These are phyloP conservation scores for Vigna reflexopilosa DNA, from an alignment of 306 rosid species.

Conservation along the genomic window DNA sequence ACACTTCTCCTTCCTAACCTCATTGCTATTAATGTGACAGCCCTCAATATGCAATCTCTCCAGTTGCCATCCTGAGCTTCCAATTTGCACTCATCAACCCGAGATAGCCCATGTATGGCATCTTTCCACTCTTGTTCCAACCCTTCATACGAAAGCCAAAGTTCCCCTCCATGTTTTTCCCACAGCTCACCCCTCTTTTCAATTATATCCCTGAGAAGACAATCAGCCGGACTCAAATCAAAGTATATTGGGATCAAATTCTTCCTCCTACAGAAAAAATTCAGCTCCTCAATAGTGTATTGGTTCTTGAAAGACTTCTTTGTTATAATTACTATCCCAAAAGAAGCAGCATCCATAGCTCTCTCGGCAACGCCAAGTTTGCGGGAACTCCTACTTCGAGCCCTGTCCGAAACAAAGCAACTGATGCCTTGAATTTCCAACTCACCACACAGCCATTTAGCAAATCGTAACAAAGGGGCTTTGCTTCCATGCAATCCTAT, in stretches of 20 bases:
- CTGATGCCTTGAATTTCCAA: slow-evolving; percentile 86
- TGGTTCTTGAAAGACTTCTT: slow-evolving; percentile 88
- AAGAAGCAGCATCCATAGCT: slow-evolving; percentile 90
- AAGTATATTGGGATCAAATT: slow-evolving; percentile 84
- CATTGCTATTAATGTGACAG: slow-evolving; percentile 68
- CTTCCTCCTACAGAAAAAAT: slow-evolving; percentile 75
- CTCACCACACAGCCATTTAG: slow-evolving; percentile 83
- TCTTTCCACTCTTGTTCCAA: slow-evolving; percentile 87
- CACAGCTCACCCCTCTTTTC: slow-evolving; percentile 93
- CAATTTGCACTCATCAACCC: slow-evolving; percentile 85
- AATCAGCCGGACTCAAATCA: slow-evolving; percentile 80
- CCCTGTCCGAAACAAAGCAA: slow-evolving; percentile 81
- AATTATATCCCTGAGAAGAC: slow-evolving; percentile 84
- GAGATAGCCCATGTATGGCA: slow-evolving; percentile 73
- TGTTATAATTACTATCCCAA: slow-evolving; percentile 76
- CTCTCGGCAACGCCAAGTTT: slow-evolving; percentile 69
- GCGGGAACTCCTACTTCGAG: slow-evolving; percentile 71
- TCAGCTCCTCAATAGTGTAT: slow-evolving; percentile 79
- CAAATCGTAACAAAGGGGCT: slow-evolving; percentile 68
- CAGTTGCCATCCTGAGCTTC: slow-evolving; percentile 89
- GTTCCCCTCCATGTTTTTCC: slow-evolving; percentile 86
- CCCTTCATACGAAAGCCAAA: slow-evolving; percentile 84
- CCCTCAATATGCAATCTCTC: slow-evolving; percentile 84
- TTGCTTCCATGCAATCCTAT: slow-evolving; percentile 79
- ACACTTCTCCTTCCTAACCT: slow-evolving; percentile 84